These are phyloP conservation scores for Porogramme epimiltina DNA, from an alignment of 1,284 basidiomycete species.

Conservation along the genomic window DNA sequence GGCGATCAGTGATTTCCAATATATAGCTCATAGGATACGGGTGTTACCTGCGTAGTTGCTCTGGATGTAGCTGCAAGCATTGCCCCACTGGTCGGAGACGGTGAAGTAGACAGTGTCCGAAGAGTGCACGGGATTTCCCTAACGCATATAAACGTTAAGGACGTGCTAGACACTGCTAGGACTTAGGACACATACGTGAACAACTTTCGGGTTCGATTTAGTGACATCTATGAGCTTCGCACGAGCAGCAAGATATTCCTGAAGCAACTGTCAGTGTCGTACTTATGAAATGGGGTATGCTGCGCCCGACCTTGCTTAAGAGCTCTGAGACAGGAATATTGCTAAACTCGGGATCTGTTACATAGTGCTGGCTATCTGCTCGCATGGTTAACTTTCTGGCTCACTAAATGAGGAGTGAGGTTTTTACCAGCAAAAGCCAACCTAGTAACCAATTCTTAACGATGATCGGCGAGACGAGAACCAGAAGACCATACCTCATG, in stretches of 20 bases:
- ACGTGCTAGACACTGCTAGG: conserved; percentile 1
- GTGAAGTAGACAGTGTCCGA: conserved; percentile 96
- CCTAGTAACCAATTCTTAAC: conserved; percentile 44
- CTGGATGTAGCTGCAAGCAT: conserved; percentile 94
- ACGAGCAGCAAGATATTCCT: conserved; percentile 84
- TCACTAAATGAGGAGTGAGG: not conserved
- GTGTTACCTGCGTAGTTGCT: conserved; percentile 84
- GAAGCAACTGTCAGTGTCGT: conserved; percentile 1
- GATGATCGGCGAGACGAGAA: not conserved
- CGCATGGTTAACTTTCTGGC: not conserved
- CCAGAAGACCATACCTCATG: conserved; percentile 56
- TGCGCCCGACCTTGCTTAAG: conserved; percentile 68
- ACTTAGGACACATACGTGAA: conserved; percentile 52
- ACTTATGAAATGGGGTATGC: no score
- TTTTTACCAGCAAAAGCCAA: conserved; percentile 71
- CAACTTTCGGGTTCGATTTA: conserved; percentile 65
- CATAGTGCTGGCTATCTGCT: conserved; percentile 83
- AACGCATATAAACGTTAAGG: not conserved
- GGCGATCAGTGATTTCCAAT: not conserved
- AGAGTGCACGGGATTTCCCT: conserved; percentile 80
- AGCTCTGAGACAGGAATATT: conserved; percentile 79
- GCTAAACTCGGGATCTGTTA: conserved; percentile 81
- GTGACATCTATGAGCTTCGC: conserved; percentile 78
- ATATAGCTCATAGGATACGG: conserved; percentile 1
- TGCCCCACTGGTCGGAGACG: conserved; percentile 87